Conservation (phyloP, 2,329 filamentous ascomycete species). For the Sclerotinia minor region DNA sequence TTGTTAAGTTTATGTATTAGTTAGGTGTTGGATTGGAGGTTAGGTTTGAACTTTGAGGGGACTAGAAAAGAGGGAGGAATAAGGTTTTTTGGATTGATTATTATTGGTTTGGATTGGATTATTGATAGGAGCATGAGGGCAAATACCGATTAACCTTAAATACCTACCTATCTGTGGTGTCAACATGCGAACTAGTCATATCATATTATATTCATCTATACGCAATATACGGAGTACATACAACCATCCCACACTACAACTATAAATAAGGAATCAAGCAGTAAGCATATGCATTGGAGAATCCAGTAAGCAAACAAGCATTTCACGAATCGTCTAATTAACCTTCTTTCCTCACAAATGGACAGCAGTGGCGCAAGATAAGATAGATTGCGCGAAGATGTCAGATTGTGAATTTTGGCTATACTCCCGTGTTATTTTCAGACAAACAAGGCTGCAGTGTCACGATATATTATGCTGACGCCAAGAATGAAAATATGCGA, state of each 20-base stretch:
- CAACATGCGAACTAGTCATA: no score
- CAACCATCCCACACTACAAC: no score
- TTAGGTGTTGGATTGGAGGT: no score
- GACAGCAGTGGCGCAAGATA: not conserved
- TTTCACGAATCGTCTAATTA: not conserved
- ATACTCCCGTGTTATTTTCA: no score
- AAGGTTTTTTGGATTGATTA: no score
- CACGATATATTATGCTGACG: conserved; percentile 12
- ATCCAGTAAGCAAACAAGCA: not conserved
- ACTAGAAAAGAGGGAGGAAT: not conserved
- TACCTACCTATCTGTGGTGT: no score
- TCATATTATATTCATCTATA: no score
- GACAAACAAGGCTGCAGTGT: not conserved
- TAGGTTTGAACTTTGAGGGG: not conserved
- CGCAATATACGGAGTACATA: no score
- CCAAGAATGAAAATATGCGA: not conserved
- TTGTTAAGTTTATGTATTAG: not conserved
- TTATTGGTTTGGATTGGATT: not conserved
- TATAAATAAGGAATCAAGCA: not conserved
- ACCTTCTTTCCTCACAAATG: not conserved
- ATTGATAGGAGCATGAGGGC: no score
- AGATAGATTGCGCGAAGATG: not conserved
- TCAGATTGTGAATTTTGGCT: not conserved
- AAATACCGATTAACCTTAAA: no score
- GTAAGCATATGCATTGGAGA: not conserved